Conservation (phyloP, 768 basidiomycete genomes). For the Lactarius trivialis region DNA sequence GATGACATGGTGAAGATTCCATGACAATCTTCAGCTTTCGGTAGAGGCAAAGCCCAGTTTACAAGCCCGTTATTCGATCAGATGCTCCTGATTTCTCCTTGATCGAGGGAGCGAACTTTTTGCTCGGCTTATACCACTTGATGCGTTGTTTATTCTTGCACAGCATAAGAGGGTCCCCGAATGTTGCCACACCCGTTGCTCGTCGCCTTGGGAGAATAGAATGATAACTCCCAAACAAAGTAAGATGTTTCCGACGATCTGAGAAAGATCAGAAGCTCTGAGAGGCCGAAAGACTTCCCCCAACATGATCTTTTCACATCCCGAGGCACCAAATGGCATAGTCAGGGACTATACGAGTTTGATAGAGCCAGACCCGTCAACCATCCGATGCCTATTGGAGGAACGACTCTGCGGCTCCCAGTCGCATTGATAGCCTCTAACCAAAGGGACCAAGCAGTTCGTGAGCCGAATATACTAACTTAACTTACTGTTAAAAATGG, state of each 20-base stretch:
- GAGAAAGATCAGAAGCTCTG: neutral
- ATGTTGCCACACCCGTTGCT: neutral
- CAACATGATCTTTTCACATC: neutral
- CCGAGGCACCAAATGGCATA: slow-evolving; percentile 6
- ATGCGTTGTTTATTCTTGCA: neutral
- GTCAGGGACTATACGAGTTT: slow-evolving; percentile 4
- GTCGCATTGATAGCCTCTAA: slow-evolving; percentile 3
- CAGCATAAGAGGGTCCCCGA: neutral
- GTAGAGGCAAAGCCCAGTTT: neutral
- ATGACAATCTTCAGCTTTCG: slow-evolving; percentile 18
- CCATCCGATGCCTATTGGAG: slow-evolving; percentile 1
- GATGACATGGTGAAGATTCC: neutral
- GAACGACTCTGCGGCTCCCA: neutral
- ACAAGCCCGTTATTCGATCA: neutral
- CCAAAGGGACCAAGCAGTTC: slow-evolving; percentile 14
- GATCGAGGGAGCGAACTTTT: neutral
- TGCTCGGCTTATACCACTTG: neutral
- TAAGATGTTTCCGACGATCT: neutral
- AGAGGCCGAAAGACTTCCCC: neutral
- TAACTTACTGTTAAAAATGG: slow-evolving; percentile 3
- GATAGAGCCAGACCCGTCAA: slow-evolving; percentile 5
- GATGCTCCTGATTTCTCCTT: neutral
- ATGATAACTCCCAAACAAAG: neutral
- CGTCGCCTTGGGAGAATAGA: neutral
- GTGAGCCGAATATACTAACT: neutral